Conservation (phyloP, 257 asterid species). For the Solanum etuberosum region DNA sequence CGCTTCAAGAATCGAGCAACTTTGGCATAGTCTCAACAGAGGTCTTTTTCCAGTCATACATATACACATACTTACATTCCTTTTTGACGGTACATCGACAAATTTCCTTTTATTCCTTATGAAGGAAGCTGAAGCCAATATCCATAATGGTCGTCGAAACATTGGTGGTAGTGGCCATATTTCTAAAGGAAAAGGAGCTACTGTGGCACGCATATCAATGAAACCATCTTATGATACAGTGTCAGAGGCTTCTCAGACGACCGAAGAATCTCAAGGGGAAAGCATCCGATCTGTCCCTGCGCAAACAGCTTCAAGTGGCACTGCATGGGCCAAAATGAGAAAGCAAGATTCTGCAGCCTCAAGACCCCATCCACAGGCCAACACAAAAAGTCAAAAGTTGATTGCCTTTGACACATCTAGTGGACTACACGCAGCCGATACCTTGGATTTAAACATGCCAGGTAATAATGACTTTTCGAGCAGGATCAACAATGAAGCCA, state of each 20-base stretch:
- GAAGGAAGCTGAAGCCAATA: slow-evolving; percentile 36
- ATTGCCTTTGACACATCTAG: slow-evolving; percentile 13
- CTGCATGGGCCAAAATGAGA: slow-evolving; percentile 41
- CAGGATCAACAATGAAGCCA: neutral
- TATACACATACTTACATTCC: neutral
- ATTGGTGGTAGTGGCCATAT: slow-evolving; percentile 6
- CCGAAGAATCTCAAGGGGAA: slow-evolving; percentile 42
- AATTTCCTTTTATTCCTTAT: neutral
- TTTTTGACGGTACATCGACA: neutral
- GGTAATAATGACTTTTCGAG: slow-evolving; percentile 14
- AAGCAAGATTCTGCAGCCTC: slow-evolving; percentile 34
- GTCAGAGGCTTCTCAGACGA: slow-evolving; percentile 60
- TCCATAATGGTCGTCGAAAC: slow-evolving; percentile 21
- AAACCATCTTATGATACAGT: slow-evolving; percentile 49
- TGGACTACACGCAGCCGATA: neutral
- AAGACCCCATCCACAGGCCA: slow-evolving; percentile 24
- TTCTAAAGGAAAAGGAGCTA: slow-evolving; percentile 33
- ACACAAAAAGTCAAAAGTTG: slow-evolving; percentile 23
- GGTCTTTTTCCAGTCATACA: slow-evolving; percentile 27
- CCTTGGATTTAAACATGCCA: slow-evolving; percentile 16
- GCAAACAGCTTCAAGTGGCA: slow-evolving; percentile 29
- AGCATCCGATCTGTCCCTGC: slow-evolving; percentile 51
- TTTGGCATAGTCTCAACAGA: slow-evolving; percentile 34
- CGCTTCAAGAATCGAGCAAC: slow-evolving; percentile 37
- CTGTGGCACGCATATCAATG: slow-evolving; percentile 26